Evolutionary conservation across 2,329 filamentous ascomycete genomes (phyloP).

Genomic region (Coniochaeta sp.): DNA sequence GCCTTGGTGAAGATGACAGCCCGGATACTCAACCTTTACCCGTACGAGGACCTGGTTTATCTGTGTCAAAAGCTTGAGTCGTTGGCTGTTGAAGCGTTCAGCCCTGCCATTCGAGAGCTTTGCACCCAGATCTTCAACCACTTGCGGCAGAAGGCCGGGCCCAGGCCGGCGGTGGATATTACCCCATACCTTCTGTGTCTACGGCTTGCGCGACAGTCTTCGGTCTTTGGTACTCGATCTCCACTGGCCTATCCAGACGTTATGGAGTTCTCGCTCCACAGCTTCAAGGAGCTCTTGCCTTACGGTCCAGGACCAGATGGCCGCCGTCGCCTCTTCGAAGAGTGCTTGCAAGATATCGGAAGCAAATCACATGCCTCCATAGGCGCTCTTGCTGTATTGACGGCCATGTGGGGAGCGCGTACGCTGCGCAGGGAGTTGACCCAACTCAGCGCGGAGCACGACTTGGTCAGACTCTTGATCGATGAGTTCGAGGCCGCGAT

Average conservation of each 20-base stretch:
- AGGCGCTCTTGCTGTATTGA: constrained; percentile 65
- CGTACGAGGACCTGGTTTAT: constrained; percentile 48
- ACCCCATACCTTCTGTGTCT: constrained; percentile 45
- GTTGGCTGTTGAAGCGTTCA: constrained; percentile 58
- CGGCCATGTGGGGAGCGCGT: constrained; percentile 34
- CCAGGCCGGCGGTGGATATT: not conserved
- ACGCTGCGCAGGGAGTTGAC: constrained; percentile 44
- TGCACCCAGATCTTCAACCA: constrained; percentile 50
- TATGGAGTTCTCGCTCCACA: constrained; percentile 54
- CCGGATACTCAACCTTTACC: constrained; percentile 40
- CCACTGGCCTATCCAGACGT: constrained; percentile 54
- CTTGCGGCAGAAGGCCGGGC: constrained; percentile 15
- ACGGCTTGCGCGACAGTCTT: constrained; percentile 66
- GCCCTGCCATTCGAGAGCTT: constrained; percentile 52
- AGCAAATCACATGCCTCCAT: constrained; percentile 56
- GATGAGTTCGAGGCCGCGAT: constrained; percentile 57
- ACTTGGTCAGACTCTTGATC: constrained; percentile 54
- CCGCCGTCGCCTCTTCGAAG: constrained; percentile 55
- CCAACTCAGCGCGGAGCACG: constrained; percentile 52
- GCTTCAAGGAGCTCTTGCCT: constrained; percentile 54
- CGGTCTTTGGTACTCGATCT: constrained; percentile 44
- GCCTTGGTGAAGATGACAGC: constrained; percentile 64
- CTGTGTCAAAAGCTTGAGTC: constrained; percentile 64
- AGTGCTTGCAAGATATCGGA: constrained; percentile 63
- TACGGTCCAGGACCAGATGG: constrained; percentile 46